A percentile compares a stretch with the other conserved stretches of the same genome.
phyloP scores from a whole-genome alignment of 441 rosid species.

The Geranium incanum region DNA sequence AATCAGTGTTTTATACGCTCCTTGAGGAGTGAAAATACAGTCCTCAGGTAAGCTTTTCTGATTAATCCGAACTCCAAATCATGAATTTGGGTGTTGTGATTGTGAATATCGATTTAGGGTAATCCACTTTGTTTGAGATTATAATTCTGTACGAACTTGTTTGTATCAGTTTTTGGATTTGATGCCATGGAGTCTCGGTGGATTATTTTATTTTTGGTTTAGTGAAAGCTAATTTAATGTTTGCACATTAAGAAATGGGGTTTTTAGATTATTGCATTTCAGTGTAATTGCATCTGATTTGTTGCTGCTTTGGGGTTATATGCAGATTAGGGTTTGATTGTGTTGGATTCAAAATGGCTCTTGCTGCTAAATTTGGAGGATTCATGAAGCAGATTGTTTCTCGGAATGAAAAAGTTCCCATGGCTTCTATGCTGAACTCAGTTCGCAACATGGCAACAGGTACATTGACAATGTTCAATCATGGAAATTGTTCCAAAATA shows the following conservation, averaged over 20 bases:
- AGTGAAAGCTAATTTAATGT: neutral
- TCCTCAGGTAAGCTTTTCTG: no score
- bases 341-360: neutral
- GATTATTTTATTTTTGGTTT: no score
- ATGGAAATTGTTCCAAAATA: no score
- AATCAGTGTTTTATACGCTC: no score
- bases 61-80: no score
- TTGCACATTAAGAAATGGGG: neutral
- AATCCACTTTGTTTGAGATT: no score
- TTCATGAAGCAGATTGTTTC: slow-evolving; percentile 1
- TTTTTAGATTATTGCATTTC: neutral
- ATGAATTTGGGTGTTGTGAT: no score
- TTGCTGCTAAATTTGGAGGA: neutral
- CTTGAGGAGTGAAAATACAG: no score
- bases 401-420: neutral
- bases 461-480: neutral
- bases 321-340: neutral
- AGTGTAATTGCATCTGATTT: neutral
- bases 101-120: no score
- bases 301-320: neutral
- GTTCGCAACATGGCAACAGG: slow-evolving; percentile 6
- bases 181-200: neutral
- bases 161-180: no score
- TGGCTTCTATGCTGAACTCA: neutral
- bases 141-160: no score